Evolutionary conservation across 2,329 filamentous ascomycete species (phyloP).

Genomic region (Aspergillus ibericus): DNA sequence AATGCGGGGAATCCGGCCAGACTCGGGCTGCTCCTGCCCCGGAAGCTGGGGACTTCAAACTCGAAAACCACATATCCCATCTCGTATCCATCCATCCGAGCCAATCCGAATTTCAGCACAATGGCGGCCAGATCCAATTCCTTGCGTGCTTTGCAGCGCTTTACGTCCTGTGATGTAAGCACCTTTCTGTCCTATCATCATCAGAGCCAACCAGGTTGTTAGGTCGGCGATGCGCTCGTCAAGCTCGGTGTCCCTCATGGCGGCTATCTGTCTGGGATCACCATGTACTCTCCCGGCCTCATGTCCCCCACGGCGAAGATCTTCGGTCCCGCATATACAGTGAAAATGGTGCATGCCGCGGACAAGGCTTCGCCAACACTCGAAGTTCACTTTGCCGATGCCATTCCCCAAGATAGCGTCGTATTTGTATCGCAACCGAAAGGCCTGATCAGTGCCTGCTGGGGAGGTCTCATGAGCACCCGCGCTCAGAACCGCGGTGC

Average conservation of each 20-base stretch:
- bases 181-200: not conserved
- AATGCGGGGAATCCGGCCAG: not conserved
- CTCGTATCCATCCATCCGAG: not conserved
- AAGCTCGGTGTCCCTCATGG: conserved; percentile 35
- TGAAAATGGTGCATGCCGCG: conserved; percentile 33
- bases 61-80: too few relatives aligned
- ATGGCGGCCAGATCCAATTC: conserved; percentile 11
- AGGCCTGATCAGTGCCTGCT: conserved; percentile 36
- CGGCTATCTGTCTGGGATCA: conserved; percentile 36
- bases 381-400: conserved; percentile 37
- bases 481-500: conserved; percentile 36
- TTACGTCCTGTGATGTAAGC: conserved; percentile 12
- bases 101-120: not conserved
- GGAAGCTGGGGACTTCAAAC: not conserved
- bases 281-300: conserved; percentile 30
- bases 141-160: conserved; percentile 4
- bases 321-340: conserved; percentile 33
- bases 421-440: conserved; percentile 42
- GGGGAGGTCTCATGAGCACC: conserved; percentile 43
- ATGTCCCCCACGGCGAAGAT: conserved; percentile 23
- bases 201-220: not conserved
- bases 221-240: conserved; percentile 40
- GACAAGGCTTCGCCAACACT: conserved; percentile 35
- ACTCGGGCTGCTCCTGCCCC: not conserved
- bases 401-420: conserved; percentile 33